These are phyloP conservation scores for Ophiorrhiza pumila DNA, from an alignment of 257 asterid species.

Conservation along the genomic window DNA sequence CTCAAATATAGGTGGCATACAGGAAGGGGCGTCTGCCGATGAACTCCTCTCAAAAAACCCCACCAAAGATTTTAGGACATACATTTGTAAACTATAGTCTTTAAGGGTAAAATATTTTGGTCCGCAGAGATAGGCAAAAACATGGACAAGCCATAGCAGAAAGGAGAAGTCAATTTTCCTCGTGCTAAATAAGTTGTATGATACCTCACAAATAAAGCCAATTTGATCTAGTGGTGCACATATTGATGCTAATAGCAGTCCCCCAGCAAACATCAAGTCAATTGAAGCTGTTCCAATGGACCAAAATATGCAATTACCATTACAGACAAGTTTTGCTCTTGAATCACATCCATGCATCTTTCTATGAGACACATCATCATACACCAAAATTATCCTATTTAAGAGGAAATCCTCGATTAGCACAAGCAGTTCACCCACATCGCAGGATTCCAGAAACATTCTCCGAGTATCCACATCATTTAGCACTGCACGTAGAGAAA, in stretches of 20 bases:
- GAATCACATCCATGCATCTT: conserved; percentile 25
- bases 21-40: conserved; percentile 24
- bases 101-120: conserved; percentile 50
- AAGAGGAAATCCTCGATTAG: conserved; percentile 66
- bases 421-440: conserved; percentile 50
- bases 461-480: conserved; percentile 43
- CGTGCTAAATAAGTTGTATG: conserved; percentile 54
- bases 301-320: conserved; percentile 36
- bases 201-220: conserved; percentile 76
- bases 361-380: conserved; percentile 34
- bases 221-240: conserved; percentile 62
- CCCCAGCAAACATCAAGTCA: conserved; percentile 56
- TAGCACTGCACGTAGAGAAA: conserved; percentile 50
- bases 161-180: conserved; percentile 36
- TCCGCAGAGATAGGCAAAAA: conserved; percentile 69
- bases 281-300: conserved; percentile 50
- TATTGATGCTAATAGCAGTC: conserved; percentile 60
- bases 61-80: conserved; percentile 70
- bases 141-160: conserved; percentile 61
- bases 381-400: conserved; percentile 46
- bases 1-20: conserved; percentile 25
- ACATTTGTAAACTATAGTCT: conserved; percentile 50
- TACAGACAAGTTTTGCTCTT: conserved; percentile 35
- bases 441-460: conserved; percentile 47
- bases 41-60: conserved; percentile 48